Evolutionary conservation across 1,284 basidiomycete species (phyloP).

Genomic region (Ceratorhiza oryzae-sativae): DNA sequence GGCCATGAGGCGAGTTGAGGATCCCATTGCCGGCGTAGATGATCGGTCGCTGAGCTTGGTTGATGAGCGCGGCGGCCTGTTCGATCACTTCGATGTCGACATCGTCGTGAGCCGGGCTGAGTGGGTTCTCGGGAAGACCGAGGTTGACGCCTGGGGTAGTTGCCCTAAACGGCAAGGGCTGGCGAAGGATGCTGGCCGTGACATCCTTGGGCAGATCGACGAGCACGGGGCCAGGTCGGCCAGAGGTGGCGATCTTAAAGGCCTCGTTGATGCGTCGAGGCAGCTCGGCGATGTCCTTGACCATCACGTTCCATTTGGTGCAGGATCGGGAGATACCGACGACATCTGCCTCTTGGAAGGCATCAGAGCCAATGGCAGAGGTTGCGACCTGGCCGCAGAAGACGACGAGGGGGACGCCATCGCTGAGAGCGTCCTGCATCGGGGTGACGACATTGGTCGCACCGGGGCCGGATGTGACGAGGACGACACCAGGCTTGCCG

Average conservation of each 20-base stretch:
- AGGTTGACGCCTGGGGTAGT: constrained; percentile 85
- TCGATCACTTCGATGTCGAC: constrained; percentile 74
- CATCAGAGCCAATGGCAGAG: constrained; percentile 95
- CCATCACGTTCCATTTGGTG: constrained; percentile 99
- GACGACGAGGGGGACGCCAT: constrained; percentile 94
- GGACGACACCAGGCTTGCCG: constrained; percentile 95
- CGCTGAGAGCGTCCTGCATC: constrained; percentile 96
- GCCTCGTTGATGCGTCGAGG: constrained; percentile 98
- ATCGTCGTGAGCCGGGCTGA: constrained; percentile 63
- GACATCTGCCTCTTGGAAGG: constrained; percentile 98
- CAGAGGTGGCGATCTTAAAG: constrained; percentile 98
- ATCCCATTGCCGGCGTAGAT: constrained; percentile 96
- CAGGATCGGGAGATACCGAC: constrained; percentile 96
- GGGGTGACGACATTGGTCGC: constrained; percentile 98
- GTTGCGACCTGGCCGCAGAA: constrained; percentile 98
- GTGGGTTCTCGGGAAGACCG: constrained; percentile 78
- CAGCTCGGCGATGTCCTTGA: constrained; percentile 95
- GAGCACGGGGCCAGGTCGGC: constrained; percentile 94
- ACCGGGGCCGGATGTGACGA: constrained; percentile 97
- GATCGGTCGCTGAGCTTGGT: constrained; percentile 88
- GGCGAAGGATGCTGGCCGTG: constrained; percentile 89
- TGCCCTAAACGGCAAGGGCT: constrained; percentile 85
- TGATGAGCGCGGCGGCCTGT: constrained; percentile 90
- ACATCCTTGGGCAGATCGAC: constrained; percentile 98
- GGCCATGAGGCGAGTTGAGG: constrained; percentile 82